phyloP scores from a whole-genome alignment of 2,329 filamentous ascomycete species.

The Verticillium longisporum region DNA sequence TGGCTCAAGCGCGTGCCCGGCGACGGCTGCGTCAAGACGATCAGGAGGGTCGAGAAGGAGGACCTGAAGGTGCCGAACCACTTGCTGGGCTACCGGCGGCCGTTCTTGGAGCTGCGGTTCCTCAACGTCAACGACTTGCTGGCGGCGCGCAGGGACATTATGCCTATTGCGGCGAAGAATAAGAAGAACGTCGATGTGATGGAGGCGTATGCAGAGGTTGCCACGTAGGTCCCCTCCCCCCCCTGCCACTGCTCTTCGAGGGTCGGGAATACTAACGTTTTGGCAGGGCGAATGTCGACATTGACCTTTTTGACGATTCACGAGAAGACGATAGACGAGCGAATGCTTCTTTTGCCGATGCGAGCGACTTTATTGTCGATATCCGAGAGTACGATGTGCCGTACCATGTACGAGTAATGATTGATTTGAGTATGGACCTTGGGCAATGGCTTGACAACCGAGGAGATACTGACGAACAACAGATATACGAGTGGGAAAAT shows the following conservation, averaged over 20 bases:
- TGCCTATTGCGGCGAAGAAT: constrained; percentile 92
- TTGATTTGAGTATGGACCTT: constrained; percentile 65
- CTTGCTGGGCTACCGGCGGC: constrained; percentile 80
- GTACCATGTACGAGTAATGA: constrained; percentile 97
- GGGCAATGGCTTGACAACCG: background rate
- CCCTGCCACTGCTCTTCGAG: no score
- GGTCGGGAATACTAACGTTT: background rate
- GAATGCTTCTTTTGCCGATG: constrained; percentile 72
- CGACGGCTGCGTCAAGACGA: constrained; percentile 74
- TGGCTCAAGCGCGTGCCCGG: constrained; percentile 75
- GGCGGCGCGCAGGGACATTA: constrained; percentile 74
- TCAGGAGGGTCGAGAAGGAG: constrained; percentile 80
- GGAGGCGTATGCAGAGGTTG: constrained; percentile 97
- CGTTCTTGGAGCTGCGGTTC: constrained; percentile 82
- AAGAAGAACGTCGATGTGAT: constrained; percentile 94
- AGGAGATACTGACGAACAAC: constrained; percentile 15
- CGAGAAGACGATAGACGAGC: constrained; percentile 73
- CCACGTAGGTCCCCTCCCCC: constrained; percentile 52
- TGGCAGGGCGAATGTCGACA: constrained; percentile 64
- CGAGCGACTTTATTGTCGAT: constrained; percentile 96
- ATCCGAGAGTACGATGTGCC: constrained; percentile 99
- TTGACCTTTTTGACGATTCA: constrained; percentile 91
- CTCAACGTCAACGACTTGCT: constrained; percentile 81
- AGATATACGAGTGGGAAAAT: constrained; percentile 94
- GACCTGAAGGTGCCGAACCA: constrained; percentile 95